Evolutionary conservation across 2,329 filamentous ascomycete genomes (phyloP).

Genomic region (Penicillium palitans): DNA sequence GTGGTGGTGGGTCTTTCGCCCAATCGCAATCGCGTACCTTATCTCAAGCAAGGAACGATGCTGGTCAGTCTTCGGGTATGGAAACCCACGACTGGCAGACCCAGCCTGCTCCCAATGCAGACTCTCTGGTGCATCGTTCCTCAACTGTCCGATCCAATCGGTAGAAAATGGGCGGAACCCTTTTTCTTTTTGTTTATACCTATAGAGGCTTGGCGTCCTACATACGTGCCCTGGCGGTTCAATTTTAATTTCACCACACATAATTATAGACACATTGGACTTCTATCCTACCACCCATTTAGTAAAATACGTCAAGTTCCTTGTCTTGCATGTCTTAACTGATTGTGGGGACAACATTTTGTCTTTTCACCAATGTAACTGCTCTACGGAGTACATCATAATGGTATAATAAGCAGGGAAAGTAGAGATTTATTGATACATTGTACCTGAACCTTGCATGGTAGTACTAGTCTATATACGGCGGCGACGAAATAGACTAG

Average conservation of each 20-base stretch:
- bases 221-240: slow-evolving; percentile 5
- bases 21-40: slow-evolving; percentile 24
- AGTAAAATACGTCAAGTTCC: background rate
- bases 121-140: slow-evolving; percentile 30
- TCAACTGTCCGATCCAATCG: slow-evolving; percentile 31
- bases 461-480: background rate
- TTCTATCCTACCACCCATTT: background rate
- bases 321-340: background rate
- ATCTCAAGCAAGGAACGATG: slow-evolving; percentile 27
- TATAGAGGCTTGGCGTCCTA: slow-evolving; percentile 16
- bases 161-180: slow-evolving; percentile 7
- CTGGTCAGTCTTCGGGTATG: slow-evolving; percentile 25
- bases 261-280: background rate
- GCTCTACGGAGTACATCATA: too few relatives aligned
- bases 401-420: background rate
- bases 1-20: slow-evolving; percentile 29
- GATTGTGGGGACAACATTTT: background rate
- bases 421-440: background rate
- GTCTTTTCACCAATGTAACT: background rate
- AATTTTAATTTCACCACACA: background rate
- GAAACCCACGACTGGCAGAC: slow-evolving; percentile 28
- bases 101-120: slow-evolving; percentile 17
- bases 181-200: slow-evolving; percentile 10
- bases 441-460: background rate
- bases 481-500: background rate